A percentile compares a stretch with the other conserved stretches of the same genome.
Conservation (phyloP, 768 basidiomycete genomes). For the Tricholoma bakamatsutake region DNA sequence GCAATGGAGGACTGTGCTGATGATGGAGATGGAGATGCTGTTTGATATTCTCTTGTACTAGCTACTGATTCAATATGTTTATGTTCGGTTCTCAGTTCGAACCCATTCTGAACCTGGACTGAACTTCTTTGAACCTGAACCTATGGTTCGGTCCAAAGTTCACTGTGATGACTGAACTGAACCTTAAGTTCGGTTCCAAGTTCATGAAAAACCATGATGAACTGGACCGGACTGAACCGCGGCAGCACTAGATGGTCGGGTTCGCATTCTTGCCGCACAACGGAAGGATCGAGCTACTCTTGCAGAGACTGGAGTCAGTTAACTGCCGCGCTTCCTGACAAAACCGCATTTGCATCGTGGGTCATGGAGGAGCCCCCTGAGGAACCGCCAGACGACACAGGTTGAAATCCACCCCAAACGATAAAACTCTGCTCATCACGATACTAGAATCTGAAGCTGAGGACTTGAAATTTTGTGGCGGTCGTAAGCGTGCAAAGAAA, state of each 20-base stretch:
- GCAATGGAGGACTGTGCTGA: no score
- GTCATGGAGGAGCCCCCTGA: conserved; percentile 30
- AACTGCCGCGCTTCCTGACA: neutral
- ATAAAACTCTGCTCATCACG: conserved; percentile 39
- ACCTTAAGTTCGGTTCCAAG: no score
- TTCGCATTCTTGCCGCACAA: conserved; percentile 37
- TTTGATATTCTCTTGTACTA: no score
- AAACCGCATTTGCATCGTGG: conserved; percentile 36
- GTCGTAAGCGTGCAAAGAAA: conserved; percentile 30
- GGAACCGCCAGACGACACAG: conserved; percentile 7
- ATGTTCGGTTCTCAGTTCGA: no score
- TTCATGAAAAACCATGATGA: no score
- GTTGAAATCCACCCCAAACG: neutral
- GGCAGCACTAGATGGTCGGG: neutral
- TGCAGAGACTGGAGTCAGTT: conserved; percentile 11
- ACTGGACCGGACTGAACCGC: no score
- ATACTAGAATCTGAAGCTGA: conserved; percentile 28
- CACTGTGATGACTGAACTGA: no score
- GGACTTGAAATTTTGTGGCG: conserved; percentile 27
- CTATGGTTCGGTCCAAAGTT: no score
- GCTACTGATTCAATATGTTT: no score
- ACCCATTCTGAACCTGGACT: no score
- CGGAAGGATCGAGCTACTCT: conserved; percentile 30
- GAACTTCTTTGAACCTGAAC: no score
- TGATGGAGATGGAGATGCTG: no score